Evolutionary conservation across 352 stramenopile genomes (phyloP), one percentile per base, ranked within the genome.

Genomic region (Thalassiosira tumida): DNA sequence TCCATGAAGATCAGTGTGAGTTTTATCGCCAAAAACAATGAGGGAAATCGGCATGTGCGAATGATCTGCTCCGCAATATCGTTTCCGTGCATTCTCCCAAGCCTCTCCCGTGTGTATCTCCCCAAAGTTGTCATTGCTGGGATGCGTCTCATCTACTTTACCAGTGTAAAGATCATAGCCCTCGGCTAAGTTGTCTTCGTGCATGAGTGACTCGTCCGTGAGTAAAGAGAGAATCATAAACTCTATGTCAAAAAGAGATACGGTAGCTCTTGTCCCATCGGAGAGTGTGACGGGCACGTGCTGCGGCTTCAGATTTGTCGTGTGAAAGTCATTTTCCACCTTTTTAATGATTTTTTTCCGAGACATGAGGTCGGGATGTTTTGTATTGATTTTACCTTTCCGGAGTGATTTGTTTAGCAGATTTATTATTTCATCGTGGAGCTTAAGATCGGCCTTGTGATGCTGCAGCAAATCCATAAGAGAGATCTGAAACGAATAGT

Each of bases 101-200:
- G 29, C 41, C n/a, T 86, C 65, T 6, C 87, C 87, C 4, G 81
- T 87, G 64, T 89, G 87, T 35, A 93, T 65, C 64, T 93, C 81
- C n/a, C 77, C 76, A 69, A 84, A 93, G 33, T 47, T 70, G 29
- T 67, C 50, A 38, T 77, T 86, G 0, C 14, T 31, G 15, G 41
- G 41, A 59, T 74, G 54, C 17, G 26, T 84, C 1, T 29, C 26
- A 33, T 40, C 38, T 41, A 65, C 40, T 40, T 77, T 81, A 26
- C 87, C 87, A 33, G 81, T 89, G 26, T 78, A 88, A 33, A 92
- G 26, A 40, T 92, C 67, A 51, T 92, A 92, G 35, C 81, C 75
- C 26, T 81, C 38, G 31, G 87, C 87, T 62, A 92, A 54, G 47
- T 92, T 89, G 0, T 67, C 38, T 26, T 59, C 24, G 33, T 69